Percentiles rank a stretch among this genome's conserved stretches.
Evolutionary conservation across 495 filamentous ascomycete species (phyloP).

Genomic region (Sabuloglossum arenarium): DNA sequence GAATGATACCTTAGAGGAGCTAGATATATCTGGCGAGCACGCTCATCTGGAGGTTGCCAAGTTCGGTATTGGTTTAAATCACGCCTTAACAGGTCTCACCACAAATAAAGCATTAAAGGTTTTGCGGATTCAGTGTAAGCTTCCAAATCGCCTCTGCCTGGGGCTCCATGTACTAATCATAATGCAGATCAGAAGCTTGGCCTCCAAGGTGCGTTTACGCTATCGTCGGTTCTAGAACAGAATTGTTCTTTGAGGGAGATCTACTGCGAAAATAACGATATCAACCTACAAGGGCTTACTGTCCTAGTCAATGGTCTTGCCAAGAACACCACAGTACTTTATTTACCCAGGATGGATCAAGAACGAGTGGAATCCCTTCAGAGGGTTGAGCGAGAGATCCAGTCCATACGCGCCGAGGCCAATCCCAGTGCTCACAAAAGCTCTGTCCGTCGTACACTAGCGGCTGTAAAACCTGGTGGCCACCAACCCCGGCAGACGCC

Average conservation of each 20-base stretch:
- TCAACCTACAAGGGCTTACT: constrained; percentile 58
- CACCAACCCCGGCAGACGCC: constrained; percentile 13
- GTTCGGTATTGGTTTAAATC: constrained; percentile 63
- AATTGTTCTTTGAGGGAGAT: constrained; percentile 46
- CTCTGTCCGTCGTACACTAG: constrained; percentile 26
- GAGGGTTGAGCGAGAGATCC: constrained; percentile 37
- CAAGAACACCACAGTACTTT: constrained; percentile 41
- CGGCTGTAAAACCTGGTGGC: constrained; percentile 22
- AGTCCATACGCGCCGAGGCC: constrained; percentile 23
- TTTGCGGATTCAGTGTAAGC: constrained; percentile 42
- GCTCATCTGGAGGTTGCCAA: constrained; percentile 71
- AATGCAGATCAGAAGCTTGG: constrained; percentile 17
- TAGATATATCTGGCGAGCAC: constrained; percentile 80
- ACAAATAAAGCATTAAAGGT: constrained; percentile 54
- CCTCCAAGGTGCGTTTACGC: constrained; percentile 49
- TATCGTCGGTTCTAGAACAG: constrained; percentile 53
- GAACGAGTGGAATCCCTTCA: constrained; percentile 41
- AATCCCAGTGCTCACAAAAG: constrained; percentile 17
- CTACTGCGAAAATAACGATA: constrained; percentile 60
- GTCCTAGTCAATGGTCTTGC: constrained; percentile 53
- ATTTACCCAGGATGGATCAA: constrained; percentile 42
- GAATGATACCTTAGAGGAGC: constrained; percentile 52
- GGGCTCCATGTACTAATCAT: not conserved
- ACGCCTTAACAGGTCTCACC: constrained; percentile 55
- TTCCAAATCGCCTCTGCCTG: not conserved